A percentile compares a stretch with the other conserved stretches of the same genome.
phyloP scores from a whole-genome alignment of 257 asterid species.

The Solanum tacnaense region DNA sequence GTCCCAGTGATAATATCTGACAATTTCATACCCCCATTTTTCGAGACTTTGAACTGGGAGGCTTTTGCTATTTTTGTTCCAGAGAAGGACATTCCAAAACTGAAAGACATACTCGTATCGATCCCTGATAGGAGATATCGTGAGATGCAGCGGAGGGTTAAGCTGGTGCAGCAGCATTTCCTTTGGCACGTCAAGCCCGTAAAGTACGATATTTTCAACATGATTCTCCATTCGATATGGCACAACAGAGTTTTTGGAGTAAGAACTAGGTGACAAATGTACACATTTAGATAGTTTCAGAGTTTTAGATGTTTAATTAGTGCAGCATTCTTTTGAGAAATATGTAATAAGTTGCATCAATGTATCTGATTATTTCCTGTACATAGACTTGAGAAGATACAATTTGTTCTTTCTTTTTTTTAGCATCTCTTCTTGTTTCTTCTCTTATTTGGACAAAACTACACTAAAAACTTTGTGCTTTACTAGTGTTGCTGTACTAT shows the following conservation, averaged over 20 bases:
- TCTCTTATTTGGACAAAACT: not conserved
- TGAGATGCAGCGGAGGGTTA: constrained; percentile 64
- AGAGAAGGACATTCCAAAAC: constrained; percentile 69
- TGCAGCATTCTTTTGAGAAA: not conserved
- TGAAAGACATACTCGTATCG: constrained; percentile 57
- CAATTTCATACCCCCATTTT: constrained; percentile 76
- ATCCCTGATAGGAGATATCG: constrained; percentile 48
- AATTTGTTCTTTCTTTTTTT: not conserved
- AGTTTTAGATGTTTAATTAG: not conserved
- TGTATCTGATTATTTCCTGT: not conserved
- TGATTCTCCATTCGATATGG: constrained; percentile 88
- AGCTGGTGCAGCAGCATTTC: constrained; percentile 72
- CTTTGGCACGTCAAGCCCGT: constrained; percentile 84
- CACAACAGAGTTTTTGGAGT: constrained; percentile 54
- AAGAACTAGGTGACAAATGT: constrained; percentile 6
- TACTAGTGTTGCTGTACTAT: not conserved
- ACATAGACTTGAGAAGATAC: not conserved
- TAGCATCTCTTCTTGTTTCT: not conserved
- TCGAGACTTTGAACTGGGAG: constrained; percentile 81
- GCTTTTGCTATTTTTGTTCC: constrained; percentile 65
- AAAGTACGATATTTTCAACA: constrained; percentile 61
- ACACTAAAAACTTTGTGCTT: not conserved
- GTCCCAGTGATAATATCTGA: constrained; percentile 94
- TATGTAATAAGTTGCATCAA: not conserved
- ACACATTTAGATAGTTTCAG: not conserved